Evolutionary conservation across 2,329 filamentous ascomycete species (phyloP).

Genomic region (Colletotrichum tamarilloi): DNA sequence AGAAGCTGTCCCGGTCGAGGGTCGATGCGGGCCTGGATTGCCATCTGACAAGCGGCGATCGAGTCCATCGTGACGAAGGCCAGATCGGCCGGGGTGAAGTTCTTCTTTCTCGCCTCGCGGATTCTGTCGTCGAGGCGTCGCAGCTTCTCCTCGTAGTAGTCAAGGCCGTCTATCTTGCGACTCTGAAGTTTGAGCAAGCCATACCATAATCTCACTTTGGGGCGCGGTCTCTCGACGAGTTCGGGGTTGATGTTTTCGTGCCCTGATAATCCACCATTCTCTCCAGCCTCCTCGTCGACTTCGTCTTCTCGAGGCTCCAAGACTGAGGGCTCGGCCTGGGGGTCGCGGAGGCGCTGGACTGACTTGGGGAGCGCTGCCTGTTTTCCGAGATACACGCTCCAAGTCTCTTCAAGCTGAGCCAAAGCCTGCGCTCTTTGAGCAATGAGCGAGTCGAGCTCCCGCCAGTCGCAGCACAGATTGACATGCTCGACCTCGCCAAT

Average conservation of each 20-base stretch:
- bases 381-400: conserved; percentile 80
- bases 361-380: conserved; percentile 54
- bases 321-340: conserved; percentile 25
- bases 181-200: conserved; percentile 79
- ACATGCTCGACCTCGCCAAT: conserved; percentile 93
- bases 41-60: conserved; percentile 93
- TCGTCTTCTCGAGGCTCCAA: conserved; percentile 41
- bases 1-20: conserved; percentile 87
- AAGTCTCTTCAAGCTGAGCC: conserved; percentile 82
- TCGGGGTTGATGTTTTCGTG: conserved; percentile 37
- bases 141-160: conserved; percentile 92
- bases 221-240: conserved; percentile 61
- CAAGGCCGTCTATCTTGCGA: conserved; percentile 86
- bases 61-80: conserved; percentile 99
- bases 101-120: conserved; percentile 73
- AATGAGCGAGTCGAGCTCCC: conserved; percentile 80
- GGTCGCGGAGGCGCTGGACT: conserved; percentile 37
- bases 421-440: conserved; percentile 73
- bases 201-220: conserved; percentile 80
- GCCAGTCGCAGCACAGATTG: conserved; percentile 89
- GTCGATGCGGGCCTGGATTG: conserved; percentile 92
- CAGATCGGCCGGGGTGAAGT: conserved; percentile 81
- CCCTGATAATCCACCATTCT: conserved; percentile 69
- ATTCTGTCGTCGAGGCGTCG: conserved; percentile 83
- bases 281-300: conserved; percentile 59